Base-by-base conservation (phyloP, 1,139 yeast species). In the Kodamaea sp. region DNA sequence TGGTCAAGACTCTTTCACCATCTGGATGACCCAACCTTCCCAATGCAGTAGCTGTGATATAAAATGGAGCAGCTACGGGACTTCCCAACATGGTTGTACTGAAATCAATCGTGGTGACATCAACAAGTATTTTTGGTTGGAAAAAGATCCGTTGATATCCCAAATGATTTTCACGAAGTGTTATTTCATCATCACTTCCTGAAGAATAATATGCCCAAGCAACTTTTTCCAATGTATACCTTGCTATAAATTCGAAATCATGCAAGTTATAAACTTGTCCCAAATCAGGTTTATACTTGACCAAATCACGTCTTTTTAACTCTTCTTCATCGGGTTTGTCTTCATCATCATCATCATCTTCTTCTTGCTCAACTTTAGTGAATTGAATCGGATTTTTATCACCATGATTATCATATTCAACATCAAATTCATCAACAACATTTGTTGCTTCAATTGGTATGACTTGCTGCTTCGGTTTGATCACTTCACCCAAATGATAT, bases 181-280 rank as follows among this genome's bases (percentile, higher is more conserved):
- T 77, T 49, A 90, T 79, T 64, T 90, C 97, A 60, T 90, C 97
- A 59, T 90, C 97, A 32, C 95, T 76, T 7, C 95, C 97, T 29
- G 94, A 82, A 2, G 95, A 83, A 58, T 88, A 90, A 62, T 90
- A 90, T 8, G 90, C 92, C 92, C 96, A 86, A 0, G 94, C 96
- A 10, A 81, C 76, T 46, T 79, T 80, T 31, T 85, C 77, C 73
- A 90, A 63, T 33, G 84, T 79, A 47, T 80, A 78, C 39, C 89
- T 74, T 2, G 97, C 97, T 34, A 90, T 80, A 52, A 76, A 76
- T 60, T 90, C 97, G 54, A 90, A 89, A 58, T 87, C 95, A 46
- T 78, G 76, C 46, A 84, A 54, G 54, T 86, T 87, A 62, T 79
- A 81, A 46, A 85, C 74, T 50, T 78, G 80, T n/a, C 76, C 63